Evolutionary conservation across 2,329 filamentous ascomycete species (phyloP), one percentile per base, ranked within the genome.

Genomic region (Claviceps capensis): DNA sequence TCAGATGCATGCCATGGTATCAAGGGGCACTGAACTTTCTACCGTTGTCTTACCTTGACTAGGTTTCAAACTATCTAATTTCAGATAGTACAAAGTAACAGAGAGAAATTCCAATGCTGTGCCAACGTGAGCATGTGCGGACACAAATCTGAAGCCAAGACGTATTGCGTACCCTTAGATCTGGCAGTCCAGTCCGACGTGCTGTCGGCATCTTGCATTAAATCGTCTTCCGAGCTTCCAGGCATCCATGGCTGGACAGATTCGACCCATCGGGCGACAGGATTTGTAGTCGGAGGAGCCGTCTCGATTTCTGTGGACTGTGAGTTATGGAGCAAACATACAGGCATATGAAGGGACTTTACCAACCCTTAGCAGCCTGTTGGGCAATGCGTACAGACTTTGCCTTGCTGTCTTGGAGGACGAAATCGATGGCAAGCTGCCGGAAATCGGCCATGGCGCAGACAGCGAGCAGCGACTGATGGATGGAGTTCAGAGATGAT

Each of bases 81-180:
- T 69, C 14, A 81, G 59, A n/a, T 69, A 67, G 47, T 73, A 67
- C 14, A 82, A 63, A 0, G 78, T 81, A 22, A 66, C 65, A 1
- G 78, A 75, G 30, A 82, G 65, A 55, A 81, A 82, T n/a, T 74
- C 72, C 48, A 81, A 60, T 6, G 78, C 78, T 77, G 42, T 14
- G 22, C 2, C 14, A 23, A 36, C 7, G 43, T 56, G 30, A 57
- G 45, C 19, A 19, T 46, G 26, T 23, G 17, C 7, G 3, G 1
- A 42, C 16, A 8, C 19, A 19, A 22, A 34, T 22, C 8, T 13
- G 30, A 14, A 16, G 30, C 22, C 19, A 45, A 14, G 4, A 22
- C 9, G 13, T 23, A 11, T 23, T 23, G 7, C 34, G 19, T 16
- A 75, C 74, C 73, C 60, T 76, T 78, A 14, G 77, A 73, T 47